These are phyloP conservation scores for Trametes gibbosa DNA, from an alignment of 768 basidiomycete genomes.

Conservation along the genomic window DNA sequence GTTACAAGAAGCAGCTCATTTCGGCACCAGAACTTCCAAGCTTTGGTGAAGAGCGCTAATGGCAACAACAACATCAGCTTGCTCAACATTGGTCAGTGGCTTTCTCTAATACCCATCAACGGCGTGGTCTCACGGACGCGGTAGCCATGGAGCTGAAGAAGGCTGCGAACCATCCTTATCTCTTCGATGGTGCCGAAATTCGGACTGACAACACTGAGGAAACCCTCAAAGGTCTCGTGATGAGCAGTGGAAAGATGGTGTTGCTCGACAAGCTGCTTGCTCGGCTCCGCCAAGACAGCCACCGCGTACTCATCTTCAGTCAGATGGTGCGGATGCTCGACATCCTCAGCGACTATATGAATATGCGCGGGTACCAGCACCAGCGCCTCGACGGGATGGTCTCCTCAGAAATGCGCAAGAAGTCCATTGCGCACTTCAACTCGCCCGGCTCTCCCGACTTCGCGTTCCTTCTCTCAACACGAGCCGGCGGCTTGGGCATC, in stretches of 20 bases:
- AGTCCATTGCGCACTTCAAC: constrained; percentile 97
- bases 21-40: constrained; percentile 80
- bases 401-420: constrained; percentile 88
- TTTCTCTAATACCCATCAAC: neutral
- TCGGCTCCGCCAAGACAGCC: constrained; percentile 85
- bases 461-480: constrained; percentile 92
- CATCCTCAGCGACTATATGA: constrained; percentile 97
- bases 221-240: constrained; percentile 90
- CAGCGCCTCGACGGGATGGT: constrained; percentile 97
- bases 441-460: constrained; percentile 91
- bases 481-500: constrained; percentile 97
- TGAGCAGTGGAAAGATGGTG: constrained; percentile 99
- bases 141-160: constrained; percentile 98
- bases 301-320: constrained; percentile 97
- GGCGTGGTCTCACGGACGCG: neutral
- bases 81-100: constrained; percentile 79
- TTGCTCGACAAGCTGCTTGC: constrained; percentile 94
- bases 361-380: constrained; percentile 82
- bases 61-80: constrained; percentile 90
- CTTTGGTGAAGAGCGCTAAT: constrained; percentile 84
- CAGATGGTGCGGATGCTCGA: constrained; percentile 99
- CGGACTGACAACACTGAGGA: constrained; percentile 66
- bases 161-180: constrained; percentile 95
- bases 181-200: constrained; percentile 94
- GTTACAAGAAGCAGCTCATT: neutral